Evolutionary conservation across 202 grass and related monocot species (phyloP).

Genomic region (Carex sylvatica): DNA sequence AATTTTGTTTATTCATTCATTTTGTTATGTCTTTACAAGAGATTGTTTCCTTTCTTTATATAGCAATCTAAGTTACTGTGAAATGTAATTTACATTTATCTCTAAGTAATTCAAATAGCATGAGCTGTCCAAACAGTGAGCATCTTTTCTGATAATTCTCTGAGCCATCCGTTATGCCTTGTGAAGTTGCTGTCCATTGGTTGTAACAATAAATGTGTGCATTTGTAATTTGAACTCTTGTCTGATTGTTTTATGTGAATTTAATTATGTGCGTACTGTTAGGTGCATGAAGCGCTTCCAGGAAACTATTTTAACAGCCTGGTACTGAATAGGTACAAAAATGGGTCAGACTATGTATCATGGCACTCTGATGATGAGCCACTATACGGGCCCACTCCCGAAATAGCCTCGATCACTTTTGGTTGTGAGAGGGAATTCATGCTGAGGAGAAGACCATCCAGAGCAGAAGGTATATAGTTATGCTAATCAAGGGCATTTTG

Average conservation of each 20-base stretch:
- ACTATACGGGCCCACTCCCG: constrained; percentile 70
- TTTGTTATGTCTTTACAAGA: too few relatives aligned
- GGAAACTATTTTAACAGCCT: constrained; percentile 85
- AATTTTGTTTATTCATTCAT: too few relatives aligned
- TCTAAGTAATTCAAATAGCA: too few relatives aligned
- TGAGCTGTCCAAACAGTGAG: too few relatives aligned
- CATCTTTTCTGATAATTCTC: too few relatives aligned
- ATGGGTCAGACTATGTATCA: constrained; percentile 73
- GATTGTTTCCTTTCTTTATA: too few relatives aligned
- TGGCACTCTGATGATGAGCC: constrained; percentile 91
- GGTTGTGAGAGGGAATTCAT: constrained; percentile 80
- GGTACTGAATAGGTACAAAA: constrained; percentile 82
- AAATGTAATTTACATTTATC: too few relatives aligned
- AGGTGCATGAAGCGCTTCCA: constrained; percentile 69
- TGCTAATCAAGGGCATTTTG: background rate
- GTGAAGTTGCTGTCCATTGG: too few relatives aligned
- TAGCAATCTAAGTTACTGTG: too few relatives aligned
- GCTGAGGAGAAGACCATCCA: constrained; percentile 54
- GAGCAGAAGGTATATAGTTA: constrained; percentile 40
- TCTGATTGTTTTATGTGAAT: constrained; percentile 12
- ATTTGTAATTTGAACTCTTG: background rate
- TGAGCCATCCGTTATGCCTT: too few relatives aligned
- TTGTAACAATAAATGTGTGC: too few relatives aligned
- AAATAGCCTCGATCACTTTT: constrained; percentile 72
- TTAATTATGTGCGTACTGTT: constrained; percentile 7